Evolutionary conservation across 2,329 filamentous ascomycete species (phyloP).

Genomic region (Aphanoascus verrucosus): DNA sequence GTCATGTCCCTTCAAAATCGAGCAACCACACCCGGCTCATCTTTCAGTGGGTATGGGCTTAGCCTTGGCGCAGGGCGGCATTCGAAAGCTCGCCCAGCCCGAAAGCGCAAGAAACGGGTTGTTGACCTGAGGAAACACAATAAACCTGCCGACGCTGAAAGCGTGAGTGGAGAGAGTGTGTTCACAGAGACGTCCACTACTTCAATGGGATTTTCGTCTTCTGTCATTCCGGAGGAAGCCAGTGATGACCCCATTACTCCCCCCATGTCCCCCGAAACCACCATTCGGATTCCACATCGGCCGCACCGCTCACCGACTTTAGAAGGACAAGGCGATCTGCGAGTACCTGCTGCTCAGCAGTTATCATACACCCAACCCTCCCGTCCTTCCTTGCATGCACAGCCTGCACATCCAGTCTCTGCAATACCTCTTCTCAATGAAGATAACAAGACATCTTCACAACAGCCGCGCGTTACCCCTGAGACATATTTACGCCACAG

Average conservation of each 20-base stretch:
- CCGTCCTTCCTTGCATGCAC: not conserved
- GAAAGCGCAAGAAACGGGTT: conserved; percentile 40
- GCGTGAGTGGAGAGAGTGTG: conserved; percentile 34
- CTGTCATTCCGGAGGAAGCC: conserved; percentile 51
- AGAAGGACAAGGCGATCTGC: conserved; percentile 6
- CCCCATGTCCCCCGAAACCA: conserved; percentile 36
- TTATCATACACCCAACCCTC: not conserved
- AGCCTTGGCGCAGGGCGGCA: conserved; percentile 34
- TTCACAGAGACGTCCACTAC: conserved; percentile 34
- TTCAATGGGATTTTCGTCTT: conserved; percentile 42
- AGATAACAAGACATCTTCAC: not conserved
- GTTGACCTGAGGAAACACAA: conserved; percentile 38
- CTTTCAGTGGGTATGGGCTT: conserved; percentile 32
- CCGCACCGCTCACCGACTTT: conserved; percentile 4
- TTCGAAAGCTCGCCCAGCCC: conserved; percentile 38
- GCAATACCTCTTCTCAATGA: not conserved
- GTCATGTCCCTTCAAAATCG: conserved; percentile 57
- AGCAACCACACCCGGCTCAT: conserved; percentile 26
- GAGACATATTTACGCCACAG: not conserved
- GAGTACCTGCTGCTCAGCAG: not conserved
- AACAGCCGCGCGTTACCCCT: not conserved
- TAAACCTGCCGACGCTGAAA: conserved; percentile 32
- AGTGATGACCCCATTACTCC: conserved; percentile 47
- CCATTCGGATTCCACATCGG: conserved; percentile 5
- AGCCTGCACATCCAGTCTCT: not conserved